Percentiles rank a stretch among this genome's conserved stretches.
These are phyloP conservation scores for Phaffomyces antillensis DNA, from an alignment of 805 yeast species.

Conservation along the genomic window DNA sequence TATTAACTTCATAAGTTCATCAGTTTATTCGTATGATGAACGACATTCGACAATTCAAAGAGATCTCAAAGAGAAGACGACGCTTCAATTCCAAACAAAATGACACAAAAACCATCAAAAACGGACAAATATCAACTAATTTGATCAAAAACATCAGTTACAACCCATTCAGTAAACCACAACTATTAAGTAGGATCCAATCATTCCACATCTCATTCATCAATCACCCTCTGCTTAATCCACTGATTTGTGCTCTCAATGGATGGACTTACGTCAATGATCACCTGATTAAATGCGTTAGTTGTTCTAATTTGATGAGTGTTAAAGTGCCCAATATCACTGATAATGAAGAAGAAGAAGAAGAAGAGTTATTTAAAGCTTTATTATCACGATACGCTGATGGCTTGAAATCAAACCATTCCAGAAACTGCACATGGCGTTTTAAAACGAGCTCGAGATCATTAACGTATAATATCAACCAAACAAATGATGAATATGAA, in stretches of 20 bases:
- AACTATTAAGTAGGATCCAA: not conserved
- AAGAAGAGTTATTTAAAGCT: not conserved
- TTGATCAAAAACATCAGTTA: not conserved
- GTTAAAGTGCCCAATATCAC: not conserved
- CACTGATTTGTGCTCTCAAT: not conserved
- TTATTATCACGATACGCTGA: not conserved
- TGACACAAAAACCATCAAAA: not conserved
- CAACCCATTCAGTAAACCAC: not conserved
- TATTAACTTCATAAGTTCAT: too few species aligned
- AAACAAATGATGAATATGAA: not conserved
- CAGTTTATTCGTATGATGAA: too few species aligned
- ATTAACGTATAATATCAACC: not conserved
- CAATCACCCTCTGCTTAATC: not conserved
- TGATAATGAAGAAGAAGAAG: not conserved
- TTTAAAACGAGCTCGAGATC: not conserved
- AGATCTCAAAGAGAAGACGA: not conserved
- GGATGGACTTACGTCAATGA: not conserved
- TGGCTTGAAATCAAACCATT: not conserved
- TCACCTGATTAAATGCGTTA: not conserved
- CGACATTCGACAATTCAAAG: not conserved
- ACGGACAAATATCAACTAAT: not conserved
- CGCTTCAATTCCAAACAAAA: not conserved
- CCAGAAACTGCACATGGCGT: constrained; percentile 3
- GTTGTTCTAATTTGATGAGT: not conserved
- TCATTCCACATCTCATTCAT: not conserved